phyloP scores from a whole-genome alignment of 1,284 basidiomycete species.

The Leccinum fallax region DNA sequence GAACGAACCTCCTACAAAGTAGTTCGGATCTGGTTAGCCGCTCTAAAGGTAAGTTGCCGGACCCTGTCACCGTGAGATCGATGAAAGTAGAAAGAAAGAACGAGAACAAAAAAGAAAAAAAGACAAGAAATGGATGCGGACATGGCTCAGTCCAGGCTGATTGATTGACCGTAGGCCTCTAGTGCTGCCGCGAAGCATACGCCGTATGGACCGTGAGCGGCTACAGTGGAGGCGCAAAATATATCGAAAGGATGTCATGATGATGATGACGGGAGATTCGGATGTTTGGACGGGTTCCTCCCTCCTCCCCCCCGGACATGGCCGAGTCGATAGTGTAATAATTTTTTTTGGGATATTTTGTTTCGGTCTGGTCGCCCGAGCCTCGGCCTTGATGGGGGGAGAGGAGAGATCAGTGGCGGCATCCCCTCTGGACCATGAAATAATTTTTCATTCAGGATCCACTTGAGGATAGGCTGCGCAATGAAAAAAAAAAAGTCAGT shows the following conservation, averaged over 20 bases:
- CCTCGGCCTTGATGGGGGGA: background rate
- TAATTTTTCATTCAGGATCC: conserved; percentile 2
- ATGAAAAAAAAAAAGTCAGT: background rate
- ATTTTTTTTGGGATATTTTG: background rate
- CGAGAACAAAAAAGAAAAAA: background rate
- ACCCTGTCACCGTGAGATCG: background rate
- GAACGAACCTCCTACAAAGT: background rate
- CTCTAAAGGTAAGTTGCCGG: conserved; percentile 14
- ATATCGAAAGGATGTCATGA: background rate
- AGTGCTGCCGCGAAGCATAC: conserved; percentile 32
- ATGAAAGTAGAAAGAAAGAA: background rate
- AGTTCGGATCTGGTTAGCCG: conserved; percentile 2
- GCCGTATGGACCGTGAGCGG: conserved; percentile 13
- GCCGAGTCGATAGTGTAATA: conserved; percentile 5
- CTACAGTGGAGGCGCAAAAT: background rate
- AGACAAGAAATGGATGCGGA: background rate
- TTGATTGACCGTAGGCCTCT: conserved; percentile 1
- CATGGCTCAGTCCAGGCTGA: background rate
- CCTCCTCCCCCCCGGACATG: background rate
- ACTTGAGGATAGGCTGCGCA: conserved; percentile 2
- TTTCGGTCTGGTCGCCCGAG: background rate
- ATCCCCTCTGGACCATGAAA: conserved; percentile 5
- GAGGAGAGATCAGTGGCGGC: background rate
- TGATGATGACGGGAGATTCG: background rate
- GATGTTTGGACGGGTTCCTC: background rate